A percentile compares a stretch with the other conserved stretches of the same genome.
Conservation (phyloP, 2,329 filamentous ascomycete genomes). For the Pyrenochaeta sp. region DNA sequence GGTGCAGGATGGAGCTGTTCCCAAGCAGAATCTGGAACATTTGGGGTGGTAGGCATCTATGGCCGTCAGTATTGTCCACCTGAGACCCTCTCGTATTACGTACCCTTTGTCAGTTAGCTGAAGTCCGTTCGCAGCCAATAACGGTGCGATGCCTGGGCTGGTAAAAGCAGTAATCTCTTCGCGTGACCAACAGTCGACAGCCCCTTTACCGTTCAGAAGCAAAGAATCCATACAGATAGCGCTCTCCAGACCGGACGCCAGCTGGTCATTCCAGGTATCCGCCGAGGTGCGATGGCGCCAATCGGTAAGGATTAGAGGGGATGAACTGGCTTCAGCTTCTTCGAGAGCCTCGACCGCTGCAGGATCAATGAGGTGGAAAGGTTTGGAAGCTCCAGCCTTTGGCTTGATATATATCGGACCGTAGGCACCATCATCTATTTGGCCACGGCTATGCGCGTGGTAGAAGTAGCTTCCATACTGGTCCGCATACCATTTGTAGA, state of each 20-base stretch:
- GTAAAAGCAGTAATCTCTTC: slow-evolving; percentile 54
- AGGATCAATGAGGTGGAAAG: slow-evolving; percentile 59
- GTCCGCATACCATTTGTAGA: slow-evolving; percentile 63
- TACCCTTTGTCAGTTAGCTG: slow-evolving; percentile 50
- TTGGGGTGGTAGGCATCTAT: slow-evolving; percentile 52
- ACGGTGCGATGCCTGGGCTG: slow-evolving; percentile 34
- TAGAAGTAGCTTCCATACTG: slow-evolving; percentile 69
- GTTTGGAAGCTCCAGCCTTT: slow-evolving; percentile 47
- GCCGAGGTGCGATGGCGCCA: slow-evolving; percentile 63
- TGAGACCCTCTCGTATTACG: no score
- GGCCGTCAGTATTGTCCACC: no score
- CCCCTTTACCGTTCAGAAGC: slow-evolving; percentile 68
- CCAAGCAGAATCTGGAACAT: slow-evolving; percentile 50
- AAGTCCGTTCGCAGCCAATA: slow-evolving; percentile 47
- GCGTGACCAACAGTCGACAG: slow-evolving; percentile 59
- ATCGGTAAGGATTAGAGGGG: slow-evolving; percentile 63
- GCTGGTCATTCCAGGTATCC: slow-evolving; percentile 55
- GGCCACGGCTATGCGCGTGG: slow-evolving; percentile 63
- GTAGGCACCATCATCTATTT: slow-evolving; percentile 67
- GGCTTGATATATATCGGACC: slow-evolving; percentile 62
- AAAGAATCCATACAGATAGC: slow-evolving; percentile 66
- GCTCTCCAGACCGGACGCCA: slow-evolving; percentile 56
- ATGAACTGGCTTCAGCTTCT: slow-evolving; percentile 56
- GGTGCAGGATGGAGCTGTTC: slow-evolving; percentile 6
- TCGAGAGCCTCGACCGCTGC: slow-evolving; percentile 55